Conservation (phyloP, 2,329 filamentous ascomycete genomes). For the Aspergillus sergii region DNA sequence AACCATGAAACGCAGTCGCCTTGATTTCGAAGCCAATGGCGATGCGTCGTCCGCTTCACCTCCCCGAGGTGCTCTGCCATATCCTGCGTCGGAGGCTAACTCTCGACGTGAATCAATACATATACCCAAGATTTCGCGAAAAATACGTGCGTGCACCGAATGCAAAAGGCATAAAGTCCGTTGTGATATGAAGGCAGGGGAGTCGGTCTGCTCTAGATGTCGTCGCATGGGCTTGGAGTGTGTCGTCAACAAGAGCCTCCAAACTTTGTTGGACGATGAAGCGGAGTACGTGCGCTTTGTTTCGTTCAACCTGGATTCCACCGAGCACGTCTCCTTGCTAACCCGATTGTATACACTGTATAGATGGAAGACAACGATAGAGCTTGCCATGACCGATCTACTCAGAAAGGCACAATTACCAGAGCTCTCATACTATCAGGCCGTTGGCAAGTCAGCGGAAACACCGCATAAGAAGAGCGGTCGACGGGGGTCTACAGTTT, state of each 20-base stretch:
- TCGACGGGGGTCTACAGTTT: conserved; percentile 38
- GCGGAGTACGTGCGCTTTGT: conserved; percentile 41
- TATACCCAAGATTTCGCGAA: conserved; percentile 47
- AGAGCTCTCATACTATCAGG: conserved; percentile 42
- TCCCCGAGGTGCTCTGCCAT: conserved; percentile 27
- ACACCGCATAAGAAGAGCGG: conserved; percentile 31
- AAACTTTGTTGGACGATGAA: conserved; percentile 54
- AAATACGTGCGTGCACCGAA: conserved; percentile 54
- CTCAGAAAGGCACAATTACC: conserved; percentile 40
- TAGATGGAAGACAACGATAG: conserved; percentile 44
- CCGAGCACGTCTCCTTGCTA: conserved; percentile 5
- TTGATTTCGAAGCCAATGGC: conserved; percentile 41
- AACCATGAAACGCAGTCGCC: conserved; percentile 44
- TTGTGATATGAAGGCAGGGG: conserved; percentile 55
- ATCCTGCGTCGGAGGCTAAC: conserved; percentile 31
- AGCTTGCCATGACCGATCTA: conserved; percentile 42
- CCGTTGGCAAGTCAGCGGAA: conserved; percentile 32
- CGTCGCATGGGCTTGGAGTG: conserved; percentile 53
- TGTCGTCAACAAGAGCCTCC: conserved; percentile 55
- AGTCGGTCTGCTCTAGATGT: conserved; percentile 54
- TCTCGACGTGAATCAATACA: conserved; percentile 28
- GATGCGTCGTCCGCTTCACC: conserved; percentile 39
- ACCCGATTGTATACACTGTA: conserved; percentile 9
- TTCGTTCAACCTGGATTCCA: conserved; percentile 16
- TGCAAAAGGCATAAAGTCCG: conserved; percentile 59